Evolutionary conservation across 1,284 basidiomycete genomes (phyloP).

Genomic region (Peniophora sp.): DNA sequence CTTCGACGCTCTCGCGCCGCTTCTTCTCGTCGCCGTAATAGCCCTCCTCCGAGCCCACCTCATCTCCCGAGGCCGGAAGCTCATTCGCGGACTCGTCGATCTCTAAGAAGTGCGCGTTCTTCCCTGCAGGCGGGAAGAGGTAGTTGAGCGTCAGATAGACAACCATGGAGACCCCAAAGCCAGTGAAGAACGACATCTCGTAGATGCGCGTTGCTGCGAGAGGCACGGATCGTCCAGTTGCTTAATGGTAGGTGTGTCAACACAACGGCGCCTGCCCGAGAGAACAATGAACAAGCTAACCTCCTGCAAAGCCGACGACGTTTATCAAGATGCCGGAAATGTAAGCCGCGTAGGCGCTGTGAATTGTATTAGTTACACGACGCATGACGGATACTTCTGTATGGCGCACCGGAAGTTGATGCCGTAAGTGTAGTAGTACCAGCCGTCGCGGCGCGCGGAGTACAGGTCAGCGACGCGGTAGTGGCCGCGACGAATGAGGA

Average conservation of each 20-base stretch:
- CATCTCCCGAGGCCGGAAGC: not conserved
- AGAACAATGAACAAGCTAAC: too few relatives aligned
- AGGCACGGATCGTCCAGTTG: conserved; percentile 51
- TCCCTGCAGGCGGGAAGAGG: conserved; percentile 52
- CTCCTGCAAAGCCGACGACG: conserved; percentile 67
- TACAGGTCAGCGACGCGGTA: conserved; percentile 72
- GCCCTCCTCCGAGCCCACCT: not conserved
- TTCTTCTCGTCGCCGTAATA: not conserved
- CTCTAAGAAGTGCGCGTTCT: conserved; percentile 46
- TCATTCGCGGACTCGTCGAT: conserved; percentile 42
- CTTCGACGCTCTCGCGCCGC: not conserved
- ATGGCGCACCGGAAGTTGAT: conserved; percentile 56
- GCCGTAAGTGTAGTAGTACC: conserved; percentile 75
- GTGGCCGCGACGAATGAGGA: conserved; percentile 66
- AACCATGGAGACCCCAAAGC: conserved; percentile 61
- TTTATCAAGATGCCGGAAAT: conserved; percentile 77
- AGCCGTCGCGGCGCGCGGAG: conserved; percentile 42
- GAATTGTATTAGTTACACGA: conserved; percentile 1
- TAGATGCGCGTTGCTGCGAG: conserved; percentile 63
- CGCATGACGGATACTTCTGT: not conserved
- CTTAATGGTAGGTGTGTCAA: conserved; percentile 9
- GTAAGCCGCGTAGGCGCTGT: conserved; percentile 64
- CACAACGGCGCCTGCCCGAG: conserved; percentile 17
- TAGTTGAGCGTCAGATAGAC: conserved; percentile 56
- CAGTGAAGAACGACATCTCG: conserved; percentile 73